Conservation (phyloP, 108 stramenopile genomes). For the Cyclotella baltica region DNA sequence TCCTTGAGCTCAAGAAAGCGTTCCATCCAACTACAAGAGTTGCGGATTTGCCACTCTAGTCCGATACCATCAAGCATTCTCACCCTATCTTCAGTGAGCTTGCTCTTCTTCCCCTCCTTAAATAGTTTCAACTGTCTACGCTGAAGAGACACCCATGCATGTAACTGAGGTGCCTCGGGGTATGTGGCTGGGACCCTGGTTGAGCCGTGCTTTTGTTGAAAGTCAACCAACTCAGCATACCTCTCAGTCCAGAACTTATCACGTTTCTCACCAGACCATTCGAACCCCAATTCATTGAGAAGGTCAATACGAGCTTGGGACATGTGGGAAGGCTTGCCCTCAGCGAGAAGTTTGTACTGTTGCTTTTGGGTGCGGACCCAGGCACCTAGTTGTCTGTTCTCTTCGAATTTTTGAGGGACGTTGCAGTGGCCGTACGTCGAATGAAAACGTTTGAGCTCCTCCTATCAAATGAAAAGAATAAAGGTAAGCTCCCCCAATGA, state of each 20-base stretch:
- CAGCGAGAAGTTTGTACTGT: slow-evolving; percentile 56
- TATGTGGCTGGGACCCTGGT: slow-evolving; percentile 38
- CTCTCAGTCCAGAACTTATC: slow-evolving; percentile 49
- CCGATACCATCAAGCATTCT: slow-evolving; percentile 39
- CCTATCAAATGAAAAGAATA: too few relatives aligned
- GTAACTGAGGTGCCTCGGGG: slow-evolving; percentile 35
- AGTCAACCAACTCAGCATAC: slow-evolving; percentile 36
- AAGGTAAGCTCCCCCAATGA: too few relatives aligned
- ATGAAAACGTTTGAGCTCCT: slow-evolving; percentile 47
- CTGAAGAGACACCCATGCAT: slow-evolving; percentile 36
- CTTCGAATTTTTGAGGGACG: slow-evolving; percentile 51
- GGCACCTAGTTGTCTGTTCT: slow-evolving; percentile 48
- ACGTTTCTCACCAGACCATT: slow-evolving; percentile 48
- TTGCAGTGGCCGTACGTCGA: slow-evolving; percentile 32
- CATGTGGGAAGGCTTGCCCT: slow-evolving; percentile 64
- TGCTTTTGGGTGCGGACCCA: slow-evolving; percentile 73
- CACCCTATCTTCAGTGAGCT: slow-evolving; percentile 37
- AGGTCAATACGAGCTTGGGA: slow-evolving; percentile 57
- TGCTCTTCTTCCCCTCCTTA: slow-evolving; percentile 60
- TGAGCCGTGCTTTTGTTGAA: slow-evolving; percentile 32
- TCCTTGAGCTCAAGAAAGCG: slow-evolving; percentile 44
- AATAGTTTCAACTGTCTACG: slow-evolving; percentile 42
- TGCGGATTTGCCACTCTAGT: slow-evolving; percentile 36
- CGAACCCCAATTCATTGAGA: slow-evolving; percentile 62
- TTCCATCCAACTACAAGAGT: slow-evolving; percentile 45